phyloP scores from a whole-genome alignment of 345 rosid genomes.

The Citrus sp. region DNA sequence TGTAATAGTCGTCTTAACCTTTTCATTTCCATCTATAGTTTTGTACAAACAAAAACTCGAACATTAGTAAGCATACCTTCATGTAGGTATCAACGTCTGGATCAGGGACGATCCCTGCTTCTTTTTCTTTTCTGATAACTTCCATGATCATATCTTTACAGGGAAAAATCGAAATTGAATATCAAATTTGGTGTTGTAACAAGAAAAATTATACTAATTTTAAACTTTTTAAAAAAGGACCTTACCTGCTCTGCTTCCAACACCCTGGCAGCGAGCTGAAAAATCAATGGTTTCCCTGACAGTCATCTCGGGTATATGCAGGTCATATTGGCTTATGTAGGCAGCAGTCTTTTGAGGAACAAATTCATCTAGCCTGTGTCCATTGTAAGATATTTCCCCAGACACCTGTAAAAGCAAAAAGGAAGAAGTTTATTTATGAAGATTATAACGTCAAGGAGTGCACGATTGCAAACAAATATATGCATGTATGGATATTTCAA shows the following conservation, averaged over 20 bases:
- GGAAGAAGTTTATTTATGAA: not conserved
- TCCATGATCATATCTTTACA: slow-evolving; percentile 50
- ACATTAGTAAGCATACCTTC: slow-evolving; percentile 38
- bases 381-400: slow-evolving; percentile 60
- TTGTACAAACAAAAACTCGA: not conserved
- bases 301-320: slow-evolving; percentile 62
- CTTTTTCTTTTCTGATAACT: slow-evolving; percentile 56
- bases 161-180: not conserved
- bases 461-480: not conserved
- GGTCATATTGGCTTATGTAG: slow-evolving; percentile 63
- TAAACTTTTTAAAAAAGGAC: not conserved
- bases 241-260: slow-evolving; percentile 46
- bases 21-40: not conserved
- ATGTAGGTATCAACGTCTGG: slow-evolving; percentile 58
- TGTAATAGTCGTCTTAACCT: slow-evolving; percentile 6
- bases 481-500: not conserved
- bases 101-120: slow-evolving; percentile 52
- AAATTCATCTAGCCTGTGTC: slow-evolving; percentile 49
- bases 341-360: slow-evolving; percentile 60
- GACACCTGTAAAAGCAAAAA: slow-evolving; percentile 32
- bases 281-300: slow-evolving; percentile 68
- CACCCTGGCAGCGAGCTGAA: slow-evolving; percentile 58
- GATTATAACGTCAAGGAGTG: not conserved
- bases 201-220: not conserved
- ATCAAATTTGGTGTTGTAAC: not conserved